Conservation (phyloP, 1,284 basidiomycete species). For the Irpex lacteus region DNA sequence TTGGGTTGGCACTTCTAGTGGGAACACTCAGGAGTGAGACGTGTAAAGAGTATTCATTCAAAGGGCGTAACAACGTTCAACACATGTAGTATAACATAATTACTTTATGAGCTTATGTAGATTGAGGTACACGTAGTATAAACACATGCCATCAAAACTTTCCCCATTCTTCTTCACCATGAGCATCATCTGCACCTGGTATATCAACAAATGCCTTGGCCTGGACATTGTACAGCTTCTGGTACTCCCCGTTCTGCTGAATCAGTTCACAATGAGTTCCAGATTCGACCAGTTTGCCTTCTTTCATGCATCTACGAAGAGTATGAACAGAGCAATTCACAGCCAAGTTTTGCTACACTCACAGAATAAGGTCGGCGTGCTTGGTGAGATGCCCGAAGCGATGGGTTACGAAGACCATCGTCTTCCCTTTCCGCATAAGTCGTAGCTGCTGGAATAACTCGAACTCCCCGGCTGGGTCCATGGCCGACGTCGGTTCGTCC, state of each 20-base stretch:
- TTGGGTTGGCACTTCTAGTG: too few relatives aligned
- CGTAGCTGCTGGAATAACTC: not conserved
- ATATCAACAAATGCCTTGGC: conserved; percentile 54
- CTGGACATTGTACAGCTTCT: conserved; percentile 61
- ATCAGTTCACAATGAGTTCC: conserved; percentile 59
- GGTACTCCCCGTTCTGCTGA: conserved; percentile 51
- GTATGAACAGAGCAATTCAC: too few relatives aligned
- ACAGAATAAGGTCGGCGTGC: not conserved
- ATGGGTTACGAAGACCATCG: not conserved
- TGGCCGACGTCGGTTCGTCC: not conserved
- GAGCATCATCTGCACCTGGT: not conserved
- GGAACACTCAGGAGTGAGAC: too few relatives aligned
- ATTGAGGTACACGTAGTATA: too few relatives aligned
- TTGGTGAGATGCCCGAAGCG: not conserved
- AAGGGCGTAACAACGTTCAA: too few relatives aligned
- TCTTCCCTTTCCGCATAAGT: not conserved
- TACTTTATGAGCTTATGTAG: too few relatives aligned
- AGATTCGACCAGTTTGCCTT: conserved; percentile 49
- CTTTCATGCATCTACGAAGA: conserved; percentile 10
- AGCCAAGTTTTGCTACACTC: not conserved
- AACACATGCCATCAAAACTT: too few relatives aligned
- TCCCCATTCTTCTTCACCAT: too few relatives aligned
- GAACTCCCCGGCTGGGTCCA: not conserved
- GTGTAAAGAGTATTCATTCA: too few relatives aligned
- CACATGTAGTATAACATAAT: too few relatives aligned